phyloP scores from a whole-genome alignment of 345 rosid species.

The Lepidium sativum region DNA sequence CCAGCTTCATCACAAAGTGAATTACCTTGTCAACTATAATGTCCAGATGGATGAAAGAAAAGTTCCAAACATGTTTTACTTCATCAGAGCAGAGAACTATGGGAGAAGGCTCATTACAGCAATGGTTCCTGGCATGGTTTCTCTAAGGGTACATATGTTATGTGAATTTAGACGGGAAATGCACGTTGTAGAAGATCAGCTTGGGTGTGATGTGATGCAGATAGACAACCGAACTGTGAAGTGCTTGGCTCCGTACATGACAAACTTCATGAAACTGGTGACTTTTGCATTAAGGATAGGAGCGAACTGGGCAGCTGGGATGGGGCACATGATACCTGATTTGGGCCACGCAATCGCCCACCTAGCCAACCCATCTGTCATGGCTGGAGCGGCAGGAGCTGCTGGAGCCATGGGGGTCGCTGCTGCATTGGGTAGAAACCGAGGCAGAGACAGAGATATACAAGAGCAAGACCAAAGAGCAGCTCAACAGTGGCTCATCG shows the following conservation, averaged over 20 bases:
- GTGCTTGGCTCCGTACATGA: slow-evolving; percentile 76
- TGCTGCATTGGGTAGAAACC: slow-evolving; percentile 44
- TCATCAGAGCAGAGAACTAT: slow-evolving; percentile 72
- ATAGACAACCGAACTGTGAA: slow-evolving; percentile 69
- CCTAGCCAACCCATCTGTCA: slow-evolving; percentile 51
- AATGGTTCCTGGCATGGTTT: slow-evolving; percentile 71
- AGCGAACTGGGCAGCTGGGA: slow-evolving; percentile 82
- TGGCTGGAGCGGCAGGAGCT: slow-evolving; percentile 78
- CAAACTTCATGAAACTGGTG: slow-evolving; percentile 70
- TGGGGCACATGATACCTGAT: slow-evolving; percentile 95
- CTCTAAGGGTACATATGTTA: slow-evolving; percentile 82
- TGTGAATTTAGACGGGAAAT: slow-evolving; percentile 84
- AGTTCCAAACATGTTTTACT: slow-evolving; percentile 88
- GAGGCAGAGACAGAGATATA: slow-evolving; percentile 43
- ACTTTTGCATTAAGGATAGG: slow-evolving; percentile 91
- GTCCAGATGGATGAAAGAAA: slow-evolving; percentile 78
- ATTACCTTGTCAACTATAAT: slow-evolving; percentile 84
- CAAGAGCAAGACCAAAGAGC: slow-evolving; percentile 60
- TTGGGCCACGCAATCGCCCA: slow-evolving; percentile 77
- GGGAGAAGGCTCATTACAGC: slow-evolving; percentile 73
- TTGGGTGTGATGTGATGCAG: slow-evolving; percentile 86
- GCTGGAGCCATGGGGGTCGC: slow-evolving; percentile 37
- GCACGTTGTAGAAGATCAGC: slow-evolving; percentile 86
- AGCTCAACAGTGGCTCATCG: slow-evolving; percentile 91
- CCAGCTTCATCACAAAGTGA: slow-evolving; percentile 84